These are phyloP conservation scores for Flammula alnicola DNA, from an alignment of 1,284 basidiomycete genomes.

Conservation along the genomic window DNA sequence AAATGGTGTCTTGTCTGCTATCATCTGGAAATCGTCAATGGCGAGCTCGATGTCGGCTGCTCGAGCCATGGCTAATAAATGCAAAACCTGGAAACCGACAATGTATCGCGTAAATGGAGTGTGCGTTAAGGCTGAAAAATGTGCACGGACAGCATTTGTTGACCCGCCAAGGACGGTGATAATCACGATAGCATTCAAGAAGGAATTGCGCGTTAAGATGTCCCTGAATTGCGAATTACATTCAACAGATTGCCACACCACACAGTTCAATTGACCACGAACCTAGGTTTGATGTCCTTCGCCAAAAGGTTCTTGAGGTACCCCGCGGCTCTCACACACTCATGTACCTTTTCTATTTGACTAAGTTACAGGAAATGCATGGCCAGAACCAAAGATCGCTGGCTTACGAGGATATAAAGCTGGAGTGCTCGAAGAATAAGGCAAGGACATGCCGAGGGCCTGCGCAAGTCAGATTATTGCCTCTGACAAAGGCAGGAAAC, in stretches of 20 bases:
- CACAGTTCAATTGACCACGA: background rate
- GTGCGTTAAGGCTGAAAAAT: background rate
- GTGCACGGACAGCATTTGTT: conserved; percentile 79
- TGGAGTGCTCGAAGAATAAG: conserved; percentile 86
- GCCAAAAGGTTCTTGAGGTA: conserved; percentile 85
- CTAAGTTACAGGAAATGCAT: background rate
- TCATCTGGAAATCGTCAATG: conserved; percentile 92
- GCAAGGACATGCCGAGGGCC: conserved; percentile 86
- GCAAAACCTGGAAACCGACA: conserved; percentile 68
- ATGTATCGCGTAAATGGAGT: background rate
- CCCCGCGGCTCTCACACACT: conserved; percentile 83
- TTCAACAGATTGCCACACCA: background rate
- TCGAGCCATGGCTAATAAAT: conserved; percentile 92
- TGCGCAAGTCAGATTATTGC: conserved; percentile 13
- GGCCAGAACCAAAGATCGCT: background rate
- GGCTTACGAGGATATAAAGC: conserved; percentile 72
- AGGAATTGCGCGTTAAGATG: conserved; percentile 89
- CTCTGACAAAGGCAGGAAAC: background rate
- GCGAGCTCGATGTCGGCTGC: conserved; percentile 86
- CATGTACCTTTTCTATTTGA: conserved; percentile 75
- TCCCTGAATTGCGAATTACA: conserved; percentile 52
- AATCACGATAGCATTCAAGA: conserved; percentile 90
- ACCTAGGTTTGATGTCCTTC: conserved; percentile 86
- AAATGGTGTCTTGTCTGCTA: conserved; percentile 91
- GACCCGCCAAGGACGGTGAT: conserved; percentile 89